Base-by-base conservation (phyloP, 352 stramenopile genomes). In the Pythium rishiriense region DNA sequence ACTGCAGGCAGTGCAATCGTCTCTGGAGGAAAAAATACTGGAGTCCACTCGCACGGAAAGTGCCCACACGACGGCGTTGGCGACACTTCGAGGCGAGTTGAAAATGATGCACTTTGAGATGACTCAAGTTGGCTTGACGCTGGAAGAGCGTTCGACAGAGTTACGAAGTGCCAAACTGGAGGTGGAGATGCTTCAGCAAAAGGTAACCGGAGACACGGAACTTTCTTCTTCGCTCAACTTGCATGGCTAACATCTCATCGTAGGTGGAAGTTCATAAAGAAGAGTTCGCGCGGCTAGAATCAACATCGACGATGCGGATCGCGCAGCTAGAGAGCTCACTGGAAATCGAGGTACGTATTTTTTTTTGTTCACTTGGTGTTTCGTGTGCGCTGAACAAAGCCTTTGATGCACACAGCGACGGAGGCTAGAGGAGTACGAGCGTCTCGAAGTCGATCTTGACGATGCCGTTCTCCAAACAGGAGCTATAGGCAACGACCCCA, bases 21-120 rank as follows among this genome's bases (percentile, higher is more conserved):
- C 66, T 1, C 68, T 88, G 0, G 83, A 90, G 29, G 79, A 85
- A 61, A 89, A 86, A 60, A 75, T 77, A 4, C 66, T 90, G 3
- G 81, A 89, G 66, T 50, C 68, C 17, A 88, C 77, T 21, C 72
- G 80, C 5, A 62, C 74, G 60, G 85, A 91, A 26, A 85, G 75
- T 54, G 54, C 63, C 11, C 80, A 89, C 58, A 74, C 74, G 15
- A 85, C 77, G 4, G 56, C 74, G 17, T 54, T 90, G 11, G 74
- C 85, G 37, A 63, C 68, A 6, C 39, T 75, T 0, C 79, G 80
- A 28, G 90, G 82, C 48, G 80, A 93, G 26, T 60, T 93, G 29
- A 93, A 91, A 62, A 91, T 93, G 77, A 83, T 79, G 58, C 79
- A 89, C 55, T 93, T 91, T 61, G 85, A 93, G 76, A 76, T 89